Evolutionary conservation across 2,329 filamentous ascomycete genomes (phyloP).

Genomic region (Nannizzia gypsea): DNA sequence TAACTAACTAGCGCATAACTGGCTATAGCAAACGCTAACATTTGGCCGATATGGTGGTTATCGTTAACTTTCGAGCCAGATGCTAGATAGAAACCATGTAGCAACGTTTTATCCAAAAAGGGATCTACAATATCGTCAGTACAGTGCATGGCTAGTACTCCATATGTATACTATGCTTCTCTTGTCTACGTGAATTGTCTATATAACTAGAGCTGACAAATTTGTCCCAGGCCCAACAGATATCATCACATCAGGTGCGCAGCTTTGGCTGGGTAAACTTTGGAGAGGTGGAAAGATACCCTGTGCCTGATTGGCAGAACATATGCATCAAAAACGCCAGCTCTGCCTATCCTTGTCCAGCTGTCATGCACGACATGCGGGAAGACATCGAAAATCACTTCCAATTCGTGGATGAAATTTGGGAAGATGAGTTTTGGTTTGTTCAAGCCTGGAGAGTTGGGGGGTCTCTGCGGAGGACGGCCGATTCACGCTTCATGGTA

Average conservation of each 20-base stretch:
- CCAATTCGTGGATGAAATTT: constrained; percentile 1
- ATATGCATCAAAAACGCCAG: not conserved
- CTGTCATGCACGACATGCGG: not conserved
- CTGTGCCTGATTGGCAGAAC: not conserved
- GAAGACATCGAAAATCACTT: not conserved
- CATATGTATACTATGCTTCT: too few species aligned
- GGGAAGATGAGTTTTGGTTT: not conserved
- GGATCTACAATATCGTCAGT: too few species aligned
- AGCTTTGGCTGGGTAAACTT: not conserved
- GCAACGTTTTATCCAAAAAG: too few species aligned
- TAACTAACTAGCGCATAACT: too few species aligned
- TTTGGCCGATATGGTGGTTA: too few species aligned
- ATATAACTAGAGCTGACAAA: too few species aligned
- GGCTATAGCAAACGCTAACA: too few species aligned
- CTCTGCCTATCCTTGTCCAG: not conserved
- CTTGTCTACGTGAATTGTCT: too few species aligned
- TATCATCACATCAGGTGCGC: not conserved
- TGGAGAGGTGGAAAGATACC: not conserved
- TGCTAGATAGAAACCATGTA: too few species aligned
- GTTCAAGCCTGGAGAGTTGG: not conserved
- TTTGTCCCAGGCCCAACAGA: not conserved
- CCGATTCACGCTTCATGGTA: not conserved
- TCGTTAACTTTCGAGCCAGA: too few species aligned
- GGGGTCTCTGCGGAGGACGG: not conserved
- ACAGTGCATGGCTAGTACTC: too few species aligned